These are phyloP conservation scores for Triticum timopheevii DNA, from an alignment of 176 grass and related monocot species.

Conservation along the genomic window DNA sequence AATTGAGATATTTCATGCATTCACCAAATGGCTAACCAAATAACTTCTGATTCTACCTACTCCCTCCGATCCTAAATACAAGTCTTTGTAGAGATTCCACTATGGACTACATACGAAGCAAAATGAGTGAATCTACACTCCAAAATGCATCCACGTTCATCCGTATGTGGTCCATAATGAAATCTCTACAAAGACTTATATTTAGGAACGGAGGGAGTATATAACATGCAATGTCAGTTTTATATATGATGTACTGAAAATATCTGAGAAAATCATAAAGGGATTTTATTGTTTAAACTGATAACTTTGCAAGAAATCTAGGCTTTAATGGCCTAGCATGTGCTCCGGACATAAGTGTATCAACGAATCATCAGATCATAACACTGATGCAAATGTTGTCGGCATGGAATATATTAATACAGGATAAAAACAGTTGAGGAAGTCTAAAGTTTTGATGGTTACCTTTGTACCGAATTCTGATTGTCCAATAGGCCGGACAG, in stretches of 20 bases:
- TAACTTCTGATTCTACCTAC: not conserved
- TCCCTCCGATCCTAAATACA: no score
- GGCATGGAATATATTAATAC: not conserved
- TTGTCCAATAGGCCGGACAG: conserved; percentile 57
- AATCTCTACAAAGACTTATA: no score
- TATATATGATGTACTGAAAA: not conserved
- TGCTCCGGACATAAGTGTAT: not conserved
- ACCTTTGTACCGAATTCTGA: conserved; percentile 94
- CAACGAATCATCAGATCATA: conserved; percentile 17
- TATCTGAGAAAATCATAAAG: not conserved
- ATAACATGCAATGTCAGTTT: not conserved
- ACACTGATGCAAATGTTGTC: not conserved
- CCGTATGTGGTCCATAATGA: no score
- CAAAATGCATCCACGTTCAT: no score
- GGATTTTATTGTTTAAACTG: not conserved
- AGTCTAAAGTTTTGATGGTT: not conserved
- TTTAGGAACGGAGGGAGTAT: no score
- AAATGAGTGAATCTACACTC: no score
- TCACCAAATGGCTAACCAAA: not conserved
- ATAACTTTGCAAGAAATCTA: conserved; percentile 5
- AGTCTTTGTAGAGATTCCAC: no score
- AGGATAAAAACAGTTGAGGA: not conserved
- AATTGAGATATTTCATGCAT: not conserved
- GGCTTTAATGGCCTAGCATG: not conserved
- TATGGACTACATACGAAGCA: no score